Percentiles rank a stretch among this genome's conserved stretches.
These are phyloP conservation scores for Xylariaceae sp. DNA, from an alignment of 2,329 filamentous ascomycete genomes.

Conservation along the genomic window DNA sequence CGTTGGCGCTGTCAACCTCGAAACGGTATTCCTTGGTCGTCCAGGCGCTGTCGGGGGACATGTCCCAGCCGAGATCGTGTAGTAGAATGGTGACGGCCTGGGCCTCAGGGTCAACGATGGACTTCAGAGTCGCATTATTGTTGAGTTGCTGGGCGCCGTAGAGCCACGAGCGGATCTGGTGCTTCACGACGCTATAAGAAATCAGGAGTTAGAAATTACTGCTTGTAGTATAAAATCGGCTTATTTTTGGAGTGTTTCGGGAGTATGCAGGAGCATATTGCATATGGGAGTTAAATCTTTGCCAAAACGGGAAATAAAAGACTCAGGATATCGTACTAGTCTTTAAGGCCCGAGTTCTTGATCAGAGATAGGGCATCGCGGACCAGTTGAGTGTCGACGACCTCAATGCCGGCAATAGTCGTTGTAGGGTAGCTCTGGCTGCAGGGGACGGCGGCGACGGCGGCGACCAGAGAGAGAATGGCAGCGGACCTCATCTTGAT, in stretches of 20 bases:
- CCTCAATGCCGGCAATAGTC: slow-evolving; percentile 27
- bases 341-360: slow-evolving; percentile 21
- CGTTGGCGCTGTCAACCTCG: slow-evolving; percentile 30
- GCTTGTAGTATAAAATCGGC: too few relatives aligned
- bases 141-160: slow-evolving; percentile 27
- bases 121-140: slow-evolving; percentile 26
- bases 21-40: slow-evolving; percentile 23
- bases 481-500: slow-evolving; percentile 17
- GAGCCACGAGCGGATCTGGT: slow-evolving; percentile 31
- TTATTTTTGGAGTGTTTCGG: too few relatives aligned
- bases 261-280: too few relatives aligned
- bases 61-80: slow-evolving; percentile 32
- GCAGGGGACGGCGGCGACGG: slow-evolving; percentile 7
- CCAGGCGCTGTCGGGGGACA: slow-evolving; percentile 22
- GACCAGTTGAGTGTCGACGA: slow-evolving; percentile 28
- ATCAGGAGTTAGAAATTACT: too few relatives aligned
- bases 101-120: slow-evolving; percentile 19
- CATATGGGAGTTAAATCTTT: too few relatives aligned
- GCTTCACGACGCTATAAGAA: slow-evolving; percentile 25
- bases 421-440: slow-evolving; percentile 22
- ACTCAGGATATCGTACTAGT: too few relatives aligned
- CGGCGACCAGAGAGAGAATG: slow-evolving; percentile 15
- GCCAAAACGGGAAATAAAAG: too few relatives aligned
- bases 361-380: slow-evolving; percentile 26
- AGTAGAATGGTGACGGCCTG: slow-evolving; percentile 24